phyloP scores from a whole-genome alignment of 768 basidiomycete genomes.

The Auricularia cornea region DNA sequence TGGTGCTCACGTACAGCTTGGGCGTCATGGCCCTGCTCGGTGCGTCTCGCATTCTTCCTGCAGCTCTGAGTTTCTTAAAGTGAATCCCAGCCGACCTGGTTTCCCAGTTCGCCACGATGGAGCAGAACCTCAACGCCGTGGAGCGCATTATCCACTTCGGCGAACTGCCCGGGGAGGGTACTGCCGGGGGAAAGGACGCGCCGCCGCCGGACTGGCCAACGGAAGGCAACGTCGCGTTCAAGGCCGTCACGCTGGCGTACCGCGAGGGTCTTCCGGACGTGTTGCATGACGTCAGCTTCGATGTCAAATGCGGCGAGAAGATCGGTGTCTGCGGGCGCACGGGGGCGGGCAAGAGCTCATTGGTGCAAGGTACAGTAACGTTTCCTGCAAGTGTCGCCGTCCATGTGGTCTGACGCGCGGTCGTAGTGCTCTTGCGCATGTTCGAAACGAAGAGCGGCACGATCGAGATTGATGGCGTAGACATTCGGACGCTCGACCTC shows the following conservation, averaged over 20 bases:
- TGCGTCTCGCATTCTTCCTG: too few relatives aligned
- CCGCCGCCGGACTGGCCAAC: slow-evolving; percentile 43
- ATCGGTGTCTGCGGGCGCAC: slow-evolving; percentile 44
- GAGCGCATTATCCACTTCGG: slow-evolving; percentile 65
- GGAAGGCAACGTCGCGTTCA: slow-evolving; percentile 47
- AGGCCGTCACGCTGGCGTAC: slow-evolving; percentile 47
- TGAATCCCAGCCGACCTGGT: slow-evolving; percentile 49
- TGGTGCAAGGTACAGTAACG: neutral
- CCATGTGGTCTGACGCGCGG: slow-evolving; percentile 21
- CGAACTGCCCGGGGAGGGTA: slow-evolving; percentile 50
- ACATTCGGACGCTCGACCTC: slow-evolving; percentile 48
- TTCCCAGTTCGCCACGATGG: slow-evolving; percentile 47
- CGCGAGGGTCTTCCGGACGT: slow-evolving; percentile 57
- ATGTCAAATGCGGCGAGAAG: slow-evolving; percentile 55
- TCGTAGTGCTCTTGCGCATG: neutral
- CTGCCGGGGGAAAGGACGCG: slow-evolving; percentile 30
- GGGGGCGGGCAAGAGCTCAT: slow-evolving; percentile 29
- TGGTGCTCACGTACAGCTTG: slow-evolving; percentile 48
- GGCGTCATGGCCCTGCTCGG: slow-evolving; percentile 7
- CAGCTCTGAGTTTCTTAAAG: too few relatives aligned
- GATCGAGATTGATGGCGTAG: slow-evolving; percentile 36
- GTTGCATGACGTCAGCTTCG: slow-evolving; percentile 51
- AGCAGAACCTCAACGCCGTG: slow-evolving; percentile 66
- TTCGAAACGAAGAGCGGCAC: neutral
- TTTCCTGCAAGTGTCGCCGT: too few relatives aligned